These are phyloP conservation scores for Volvox carteri DNA, from an alignment of 163 green algal genomes.

Conservation along the genomic window DNA sequence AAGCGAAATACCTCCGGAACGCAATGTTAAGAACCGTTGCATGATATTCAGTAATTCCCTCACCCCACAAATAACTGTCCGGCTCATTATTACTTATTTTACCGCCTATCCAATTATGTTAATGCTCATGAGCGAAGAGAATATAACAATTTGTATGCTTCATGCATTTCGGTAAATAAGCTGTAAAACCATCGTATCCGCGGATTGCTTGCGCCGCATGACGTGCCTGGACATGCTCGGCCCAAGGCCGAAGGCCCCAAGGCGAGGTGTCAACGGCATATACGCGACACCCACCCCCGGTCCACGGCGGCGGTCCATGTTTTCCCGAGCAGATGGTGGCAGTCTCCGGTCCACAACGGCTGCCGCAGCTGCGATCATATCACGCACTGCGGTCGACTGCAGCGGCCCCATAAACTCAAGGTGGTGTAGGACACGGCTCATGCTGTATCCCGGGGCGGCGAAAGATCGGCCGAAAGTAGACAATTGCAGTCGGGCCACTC, in stretches of 20 bases:
- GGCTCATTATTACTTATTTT: no score
- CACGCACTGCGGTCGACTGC: not conserved
- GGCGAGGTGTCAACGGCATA: not conserved
- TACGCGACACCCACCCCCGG: not conserved
- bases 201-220: not conserved
- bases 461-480: not conserved
- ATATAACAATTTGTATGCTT: no score
- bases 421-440: not conserved
- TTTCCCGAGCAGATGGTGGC: not conserved
- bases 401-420: conserved; percentile 10
- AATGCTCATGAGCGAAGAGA: no score
- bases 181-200: no score
- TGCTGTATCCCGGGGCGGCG: not conserved
- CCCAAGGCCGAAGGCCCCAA: conserved; percentile 14
- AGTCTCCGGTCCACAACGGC: conserved; percentile 8
- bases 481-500: not conserved
- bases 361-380: not conserved
- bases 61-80: no score
- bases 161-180: no score
- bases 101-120: no score
- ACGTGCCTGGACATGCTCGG: not conserved
- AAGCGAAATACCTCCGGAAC: no score
- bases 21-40: no score
- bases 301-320: not conserved
- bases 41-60: no score